A percentile compares a stretch with the other conserved stretches of the same genome.
phyloP scores from a whole-genome alignment of 106 monocot species.

The Phalaenopsis aphrodite region DNA sequence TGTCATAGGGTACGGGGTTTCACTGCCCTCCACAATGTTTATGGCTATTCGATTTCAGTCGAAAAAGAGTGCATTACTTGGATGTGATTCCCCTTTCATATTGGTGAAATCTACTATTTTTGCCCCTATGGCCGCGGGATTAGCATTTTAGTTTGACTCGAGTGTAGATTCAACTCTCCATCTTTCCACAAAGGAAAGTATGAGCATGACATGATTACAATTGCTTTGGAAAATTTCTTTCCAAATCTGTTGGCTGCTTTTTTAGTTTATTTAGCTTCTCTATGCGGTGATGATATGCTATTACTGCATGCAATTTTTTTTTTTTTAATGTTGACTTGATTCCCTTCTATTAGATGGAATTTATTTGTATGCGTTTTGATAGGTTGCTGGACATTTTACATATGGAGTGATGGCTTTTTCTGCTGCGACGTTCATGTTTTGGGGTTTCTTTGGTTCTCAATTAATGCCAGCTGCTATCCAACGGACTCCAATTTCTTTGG shows the following conservation, averaged over 20 bases:
- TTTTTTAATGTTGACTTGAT: neutral
- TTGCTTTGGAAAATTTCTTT: neutral
- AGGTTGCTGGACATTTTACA: constrained; percentile 96
- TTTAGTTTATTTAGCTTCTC: neutral
- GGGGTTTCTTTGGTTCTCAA: constrained; percentile 76
- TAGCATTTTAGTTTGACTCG: neutral
- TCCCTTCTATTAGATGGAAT: neutral
- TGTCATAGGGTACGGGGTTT: neutral
- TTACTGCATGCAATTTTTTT: neutral
- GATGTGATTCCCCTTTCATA: neutral
- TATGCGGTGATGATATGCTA: neutral
- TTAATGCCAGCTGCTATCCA: constrained; percentile 68
- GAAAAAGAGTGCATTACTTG: neutral
- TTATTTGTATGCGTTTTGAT: constrained; percentile 2
- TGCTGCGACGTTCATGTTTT: constrained; percentile 89
- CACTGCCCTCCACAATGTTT: neutral
- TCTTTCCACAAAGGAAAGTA: neutral
- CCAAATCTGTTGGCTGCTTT: neutral
- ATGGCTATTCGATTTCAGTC: neutral
- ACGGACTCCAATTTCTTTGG: constrained; percentile 74
- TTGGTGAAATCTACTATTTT: neutral
- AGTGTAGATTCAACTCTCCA: neutral
- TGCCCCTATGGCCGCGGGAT: neutral
- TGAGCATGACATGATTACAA: neutral
- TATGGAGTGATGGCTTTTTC: constrained; percentile 98